A percentile compares a stretch with the other conserved stretches of the same genome.
These are phyloP conservation scores for Kingdonia uniflora DNA, from an alignment of 164 flowering plant genomes.

Conservation along the genomic window DNA sequence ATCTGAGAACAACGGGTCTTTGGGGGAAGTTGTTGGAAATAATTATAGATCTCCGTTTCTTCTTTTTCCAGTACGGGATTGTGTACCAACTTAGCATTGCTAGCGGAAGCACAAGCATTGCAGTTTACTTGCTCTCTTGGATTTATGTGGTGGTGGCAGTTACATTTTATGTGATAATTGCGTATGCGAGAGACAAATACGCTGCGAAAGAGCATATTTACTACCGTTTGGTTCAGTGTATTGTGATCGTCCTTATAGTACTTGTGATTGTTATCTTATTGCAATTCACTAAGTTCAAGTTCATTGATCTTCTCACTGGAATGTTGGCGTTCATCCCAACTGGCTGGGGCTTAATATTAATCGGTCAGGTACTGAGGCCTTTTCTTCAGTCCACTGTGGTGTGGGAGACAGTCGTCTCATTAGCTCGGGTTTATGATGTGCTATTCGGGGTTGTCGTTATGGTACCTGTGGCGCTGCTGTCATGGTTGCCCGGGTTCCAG, in stretches of 20 bases:
- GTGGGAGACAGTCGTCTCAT: slow-evolving; percentile 77
- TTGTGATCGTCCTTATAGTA: slow-evolving; percentile 31
- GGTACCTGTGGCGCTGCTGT: slow-evolving; percentile 78
- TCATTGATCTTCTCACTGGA: slow-evolving; percentile 54
- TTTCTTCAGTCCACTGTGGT: slow-evolving; percentile 56
- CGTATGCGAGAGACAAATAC: slow-evolving; percentile 61
- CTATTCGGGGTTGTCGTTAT: slow-evolving; percentile 64
- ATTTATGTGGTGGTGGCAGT: slow-evolving; percentile 45
- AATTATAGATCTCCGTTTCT: slow-evolving; percentile 74
- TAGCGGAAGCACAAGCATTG: slow-evolving; percentile 39
- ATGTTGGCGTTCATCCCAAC: slow-evolving; percentile 83
- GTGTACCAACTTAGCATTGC: slow-evolving; percentile 68
- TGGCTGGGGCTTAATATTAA: slow-evolving; percentile 80
- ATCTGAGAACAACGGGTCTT: slow-evolving; percentile 69
- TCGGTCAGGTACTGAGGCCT: slow-evolving; percentile 73
- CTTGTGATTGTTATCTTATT: slow-evolving; percentile 48
- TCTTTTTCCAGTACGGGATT: slow-evolving; percentile 89
- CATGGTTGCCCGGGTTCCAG: slow-evolving; percentile 94
- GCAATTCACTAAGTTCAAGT: slow-evolving; percentile 37
- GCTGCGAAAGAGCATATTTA: slow-evolving; percentile 69
- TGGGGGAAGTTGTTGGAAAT: slow-evolving; percentile 88
- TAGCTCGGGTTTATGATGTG: slow-evolving; percentile 80
- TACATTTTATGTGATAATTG: slow-evolving; percentile 37
- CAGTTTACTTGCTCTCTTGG: slow-evolving; percentile 82
- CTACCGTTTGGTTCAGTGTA: slow-evolving; percentile 60